Evolutionary conservation across 352 stramenopile genomes (phyloP).

Genomic region (Phytophthora fragariaefolia): DNA sequence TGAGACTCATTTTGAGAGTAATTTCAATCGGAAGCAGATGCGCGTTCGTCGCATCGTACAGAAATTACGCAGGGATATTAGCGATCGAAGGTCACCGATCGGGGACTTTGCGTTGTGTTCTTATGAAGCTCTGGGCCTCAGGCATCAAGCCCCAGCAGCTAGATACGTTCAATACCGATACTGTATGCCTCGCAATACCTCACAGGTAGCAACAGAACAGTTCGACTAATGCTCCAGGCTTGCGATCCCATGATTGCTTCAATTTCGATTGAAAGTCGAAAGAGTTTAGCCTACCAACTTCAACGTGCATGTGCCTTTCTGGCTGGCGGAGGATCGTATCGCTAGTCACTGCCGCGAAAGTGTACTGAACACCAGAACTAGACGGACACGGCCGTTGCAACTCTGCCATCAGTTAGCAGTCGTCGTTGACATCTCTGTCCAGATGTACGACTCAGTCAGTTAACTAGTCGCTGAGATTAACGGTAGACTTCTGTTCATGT

Average conservation of each 20-base stretch:
- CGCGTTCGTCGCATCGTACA: background rate
- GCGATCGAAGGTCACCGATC: background rate
- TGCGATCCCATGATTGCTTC: constrained; percentile 4
- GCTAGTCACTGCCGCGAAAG: too few relatives aligned
- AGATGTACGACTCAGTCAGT: background rate
- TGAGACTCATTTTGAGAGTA: too few relatives aligned
- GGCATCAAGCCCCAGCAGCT: too few relatives aligned
- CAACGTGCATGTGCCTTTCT: background rate
- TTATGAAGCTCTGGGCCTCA: too few relatives aligned
- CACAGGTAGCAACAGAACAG: background rate
- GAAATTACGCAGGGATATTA: background rate
- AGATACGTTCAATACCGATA: too few relatives aligned
- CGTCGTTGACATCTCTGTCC: too few relatives aligned
- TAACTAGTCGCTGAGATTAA: background rate
- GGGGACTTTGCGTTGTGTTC: background rate
- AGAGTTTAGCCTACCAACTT: constrained; percentile 11
- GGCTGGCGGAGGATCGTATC: background rate
- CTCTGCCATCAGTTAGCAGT: background rate
- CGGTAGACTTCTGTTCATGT: too few relatives aligned
- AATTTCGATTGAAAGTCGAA: constrained; percentile 4
- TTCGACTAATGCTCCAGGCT: too few relatives aligned
- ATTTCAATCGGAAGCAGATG: background rate
- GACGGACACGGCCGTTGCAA: background rate
- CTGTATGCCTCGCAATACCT: too few relatives aligned
- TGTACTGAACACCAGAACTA: too few relatives aligned